Evolutionary conservation across 1,284 basidiomycete species (phyloP).

Genomic region (Pterula multifida): DNA sequence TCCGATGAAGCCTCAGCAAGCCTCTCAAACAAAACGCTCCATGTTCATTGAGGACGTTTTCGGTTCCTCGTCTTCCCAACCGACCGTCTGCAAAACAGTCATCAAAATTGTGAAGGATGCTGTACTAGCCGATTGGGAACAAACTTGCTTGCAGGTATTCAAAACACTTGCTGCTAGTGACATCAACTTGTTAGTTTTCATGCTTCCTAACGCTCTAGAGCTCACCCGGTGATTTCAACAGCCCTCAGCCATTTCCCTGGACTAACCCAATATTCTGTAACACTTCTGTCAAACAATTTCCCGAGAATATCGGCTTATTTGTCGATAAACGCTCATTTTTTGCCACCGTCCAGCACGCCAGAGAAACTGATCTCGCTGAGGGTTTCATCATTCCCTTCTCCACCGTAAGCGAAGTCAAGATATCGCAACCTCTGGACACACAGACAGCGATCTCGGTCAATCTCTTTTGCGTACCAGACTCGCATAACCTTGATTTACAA

Average conservation of each 20-base stretch:
- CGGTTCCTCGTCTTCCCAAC: neutral
- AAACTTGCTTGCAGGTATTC: neutral
- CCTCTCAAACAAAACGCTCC: neutral
- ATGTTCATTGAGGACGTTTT: neutral
- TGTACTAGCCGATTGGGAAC: neutral
- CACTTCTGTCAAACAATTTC: neutral
- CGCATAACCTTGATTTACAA: neutral
- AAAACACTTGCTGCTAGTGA: neutral
- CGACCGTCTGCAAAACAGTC: neutral
- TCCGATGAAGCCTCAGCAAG: neutral
- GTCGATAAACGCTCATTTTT: neutral
- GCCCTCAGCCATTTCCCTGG: neutral
- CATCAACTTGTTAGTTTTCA: neutral
- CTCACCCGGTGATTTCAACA: neutral
- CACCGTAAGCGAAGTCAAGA: neutral
- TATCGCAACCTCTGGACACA: neutral
- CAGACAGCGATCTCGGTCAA: neutral
- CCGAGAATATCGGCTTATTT: neutral
- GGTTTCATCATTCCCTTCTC: neutral
- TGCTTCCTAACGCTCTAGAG: neutral
- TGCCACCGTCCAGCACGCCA: neutral
- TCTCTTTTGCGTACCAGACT: neutral
- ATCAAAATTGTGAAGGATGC: neutral
- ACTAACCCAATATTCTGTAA: neutral
- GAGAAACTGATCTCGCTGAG: neutral